These are phyloP conservation scores for Tarenaya hassleriana DNA, from an alignment of 345 rosid genomes.

Conservation along the genomic window DNA sequence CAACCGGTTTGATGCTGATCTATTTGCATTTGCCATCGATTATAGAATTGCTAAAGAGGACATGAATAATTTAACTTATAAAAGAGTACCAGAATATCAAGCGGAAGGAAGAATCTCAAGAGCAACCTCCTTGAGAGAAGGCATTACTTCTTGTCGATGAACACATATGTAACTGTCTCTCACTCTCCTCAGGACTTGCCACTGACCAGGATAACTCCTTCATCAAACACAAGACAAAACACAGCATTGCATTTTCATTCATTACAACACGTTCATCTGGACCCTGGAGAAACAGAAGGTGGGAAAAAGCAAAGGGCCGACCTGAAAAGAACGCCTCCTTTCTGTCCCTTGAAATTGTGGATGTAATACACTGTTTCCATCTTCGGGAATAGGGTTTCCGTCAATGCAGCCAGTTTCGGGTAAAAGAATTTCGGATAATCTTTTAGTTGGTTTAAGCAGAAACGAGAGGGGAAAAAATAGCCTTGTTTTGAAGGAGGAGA, in stretches of 20 bases:
- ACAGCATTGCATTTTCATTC: neutral
- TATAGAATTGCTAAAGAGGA: too few species aligned
- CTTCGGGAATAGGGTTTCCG: conserved; percentile 61
- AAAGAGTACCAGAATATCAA: conserved; percentile 29
- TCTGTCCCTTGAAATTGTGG: conserved; percentile 85
- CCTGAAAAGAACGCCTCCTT: conserved; percentile 93
- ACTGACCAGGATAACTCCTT: conserved; percentile 91
- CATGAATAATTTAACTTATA: too few species aligned
- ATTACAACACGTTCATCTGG: neutral
- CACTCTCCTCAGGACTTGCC: conserved; percentile 70
- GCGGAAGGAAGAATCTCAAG: conserved; percentile 67
- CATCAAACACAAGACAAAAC: neutral
- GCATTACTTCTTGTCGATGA: conserved; percentile 79
- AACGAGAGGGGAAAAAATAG: conserved; percentile 9
- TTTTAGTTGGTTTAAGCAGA: conserved; percentile 35
- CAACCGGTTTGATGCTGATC: too few species aligned
- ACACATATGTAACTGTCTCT: conserved; percentile 37
- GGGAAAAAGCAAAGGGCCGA: conserved; percentile 11
- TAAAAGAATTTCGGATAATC: conserved; percentile 93
- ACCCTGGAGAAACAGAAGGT: neutral
- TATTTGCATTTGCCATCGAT: too few species aligned
- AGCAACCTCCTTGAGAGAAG: conserved; percentile 91
- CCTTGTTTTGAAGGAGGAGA: conserved; percentile 7
- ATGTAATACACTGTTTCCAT: conserved; percentile 93
- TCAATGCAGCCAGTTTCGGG: conserved; percentile 80